Conservation (phyloP, 1,284 basidiomycete species). For the Malassezia globosa region DNA sequence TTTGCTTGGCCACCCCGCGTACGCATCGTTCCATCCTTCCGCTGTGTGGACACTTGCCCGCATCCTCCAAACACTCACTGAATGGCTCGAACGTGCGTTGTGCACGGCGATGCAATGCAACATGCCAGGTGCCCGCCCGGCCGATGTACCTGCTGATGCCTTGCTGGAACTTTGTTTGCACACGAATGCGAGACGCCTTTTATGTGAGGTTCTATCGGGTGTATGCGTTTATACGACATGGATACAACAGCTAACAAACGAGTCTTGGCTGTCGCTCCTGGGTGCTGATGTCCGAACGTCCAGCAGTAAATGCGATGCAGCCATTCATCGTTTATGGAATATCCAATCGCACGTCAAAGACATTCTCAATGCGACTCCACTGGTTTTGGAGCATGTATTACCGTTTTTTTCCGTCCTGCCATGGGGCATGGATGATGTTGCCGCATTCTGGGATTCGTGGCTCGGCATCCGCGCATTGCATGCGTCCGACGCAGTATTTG, state of each 20-base stretch:
- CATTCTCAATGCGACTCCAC: background rate
- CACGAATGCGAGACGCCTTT: background rate
- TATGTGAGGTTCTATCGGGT: slow-evolving; percentile 5
- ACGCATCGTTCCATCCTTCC: slow-evolving; percentile 3
- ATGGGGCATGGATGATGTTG: too few species aligned
- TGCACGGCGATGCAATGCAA: background rate
- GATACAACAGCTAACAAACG: background rate
- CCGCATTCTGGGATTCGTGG: slow-evolving; percentile 4
- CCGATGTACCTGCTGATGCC: background rate
- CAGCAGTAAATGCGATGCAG: background rate
- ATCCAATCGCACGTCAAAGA: background rate
- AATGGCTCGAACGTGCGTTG: background rate
- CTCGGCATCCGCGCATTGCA: background rate
- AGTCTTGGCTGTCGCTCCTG: background rate
- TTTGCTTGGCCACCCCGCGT: background rate
- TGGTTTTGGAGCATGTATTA: background rate
- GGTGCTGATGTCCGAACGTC: background rate
- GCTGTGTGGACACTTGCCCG: background rate
- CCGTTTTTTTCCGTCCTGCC: too few species aligned
- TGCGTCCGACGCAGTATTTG: background rate
- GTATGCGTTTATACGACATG: background rate
- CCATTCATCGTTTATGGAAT: background rate
- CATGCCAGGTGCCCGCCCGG: background rate
- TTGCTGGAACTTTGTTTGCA: slow-evolving; percentile 5
- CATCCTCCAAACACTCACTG: background rate